Conservation (phyloP, 345 rosid species). For the Murraya paniculata region DNA sequence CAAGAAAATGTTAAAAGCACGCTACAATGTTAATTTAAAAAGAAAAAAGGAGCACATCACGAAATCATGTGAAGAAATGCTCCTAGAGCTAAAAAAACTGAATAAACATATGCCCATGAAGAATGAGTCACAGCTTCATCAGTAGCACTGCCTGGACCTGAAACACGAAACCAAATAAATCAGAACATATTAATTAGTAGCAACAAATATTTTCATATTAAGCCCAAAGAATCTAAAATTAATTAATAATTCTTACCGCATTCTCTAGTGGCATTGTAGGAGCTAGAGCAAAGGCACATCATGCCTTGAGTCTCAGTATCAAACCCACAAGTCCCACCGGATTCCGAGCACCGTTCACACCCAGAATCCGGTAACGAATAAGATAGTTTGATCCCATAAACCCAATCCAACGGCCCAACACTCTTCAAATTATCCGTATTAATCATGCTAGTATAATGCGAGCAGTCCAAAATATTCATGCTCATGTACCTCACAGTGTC, state of each 20-base stretch:
- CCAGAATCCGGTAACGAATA: slow-evolving; percentile 67
- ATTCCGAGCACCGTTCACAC: slow-evolving; percentile 58
- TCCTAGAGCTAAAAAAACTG: neutral
- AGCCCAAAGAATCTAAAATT: neutral
- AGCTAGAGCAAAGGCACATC: slow-evolving; percentile 68
- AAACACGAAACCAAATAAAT: neutral
- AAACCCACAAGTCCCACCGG: slow-evolving; percentile 86
- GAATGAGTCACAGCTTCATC: neutral
- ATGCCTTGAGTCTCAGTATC: slow-evolving; percentile 65
- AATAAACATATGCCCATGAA: neutral
- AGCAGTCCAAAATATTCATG: slow-evolving; percentile 86
- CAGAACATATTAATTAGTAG: neutral
- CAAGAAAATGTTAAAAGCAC: neutral
- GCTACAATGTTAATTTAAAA: too few species aligned
- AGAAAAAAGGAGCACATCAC: neutral
- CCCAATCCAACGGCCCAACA: slow-evolving; percentile 73
- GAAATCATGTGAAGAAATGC: neutral
- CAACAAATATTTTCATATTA: too few species aligned
- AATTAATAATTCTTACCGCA: slow-evolving; percentile 49
- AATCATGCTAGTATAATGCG: slow-evolving; percentile 68
- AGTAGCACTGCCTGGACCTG: slow-evolving; percentile 21
- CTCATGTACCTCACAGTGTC: slow-evolving; percentile 79
- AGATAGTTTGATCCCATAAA: slow-evolving; percentile 72
- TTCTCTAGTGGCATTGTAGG: slow-evolving; percentile 55
- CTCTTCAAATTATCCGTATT: slow-evolving; percentile 50